Evolutionary conservation across 768 basidiomycete genomes (phyloP).

Genomic region (Boletus patriciae): DNA sequence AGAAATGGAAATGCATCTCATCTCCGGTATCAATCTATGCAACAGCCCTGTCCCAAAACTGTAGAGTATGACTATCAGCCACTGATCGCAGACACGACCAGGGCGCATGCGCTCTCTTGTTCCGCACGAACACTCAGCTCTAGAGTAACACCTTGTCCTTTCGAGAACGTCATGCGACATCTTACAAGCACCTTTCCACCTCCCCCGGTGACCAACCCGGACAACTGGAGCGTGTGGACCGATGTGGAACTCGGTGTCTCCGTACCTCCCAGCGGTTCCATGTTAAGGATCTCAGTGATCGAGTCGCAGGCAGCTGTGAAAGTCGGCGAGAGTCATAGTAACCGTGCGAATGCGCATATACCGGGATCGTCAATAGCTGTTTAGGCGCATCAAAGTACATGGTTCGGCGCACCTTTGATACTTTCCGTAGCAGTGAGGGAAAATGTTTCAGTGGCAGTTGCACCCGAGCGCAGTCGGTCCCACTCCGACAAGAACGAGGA

Average conservation of each 20-base stretch:
- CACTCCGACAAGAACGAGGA: slow-evolving; percentile 91
- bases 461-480: slow-evolving; percentile 82
- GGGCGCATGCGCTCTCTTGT: slow-evolving; percentile 77
- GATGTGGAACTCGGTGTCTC: slow-evolving; percentile 78
- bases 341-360: slow-evolving; percentile 14
- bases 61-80: slow-evolving; percentile 39
- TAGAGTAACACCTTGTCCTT: slow-evolving; percentile 88
- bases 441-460: slow-evolving; percentile 89
- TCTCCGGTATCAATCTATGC: slow-evolving; percentile 7
- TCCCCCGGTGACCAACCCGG: slow-evolving; percentile 87
- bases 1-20: slow-evolving; percentile 14
- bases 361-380: slow-evolving; percentile 21
- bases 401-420: slow-evolving; percentile 72
- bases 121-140: slow-evolving; percentile 92
- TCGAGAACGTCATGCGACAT: slow-evolving; percentile 92
- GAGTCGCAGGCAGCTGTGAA: slow-evolving; percentile 89
- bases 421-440: slow-evolving; percentile 89
- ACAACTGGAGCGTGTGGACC: slow-evolving; percentile 92
- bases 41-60: slow-evolving; percentile 7
- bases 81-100: slow-evolving; percentile 89
- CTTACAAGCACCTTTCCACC: slow-evolving; percentile 95
- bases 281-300: slow-evolving; percentile 92
- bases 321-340: slow-evolving; percentile 2
- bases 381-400: slow-evolving; percentile 6
- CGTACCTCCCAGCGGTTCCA: slow-evolving; percentile 94